Evolutionary conservation across 441 rosid genomes (phyloP), one percentile per base, ranked within the genome.

Genomic region (Sinapis alba): DNA sequence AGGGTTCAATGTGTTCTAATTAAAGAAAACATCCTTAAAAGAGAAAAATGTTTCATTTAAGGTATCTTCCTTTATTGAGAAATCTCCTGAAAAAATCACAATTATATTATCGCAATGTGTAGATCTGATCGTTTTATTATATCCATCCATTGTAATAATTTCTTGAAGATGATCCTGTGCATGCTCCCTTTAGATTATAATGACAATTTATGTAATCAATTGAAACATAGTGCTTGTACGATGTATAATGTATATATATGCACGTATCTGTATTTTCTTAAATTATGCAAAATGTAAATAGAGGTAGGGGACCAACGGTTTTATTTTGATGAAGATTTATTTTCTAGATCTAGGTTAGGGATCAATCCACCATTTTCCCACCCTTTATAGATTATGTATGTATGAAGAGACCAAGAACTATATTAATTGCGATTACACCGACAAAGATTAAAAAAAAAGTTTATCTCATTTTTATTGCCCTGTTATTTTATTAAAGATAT

Each of bases 21-120:
- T 43, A 62, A 78, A 68, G 71, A 72, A 61, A 72, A 78, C 78
- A 78, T 72, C 81, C 81, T 78, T 68, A 78, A 78, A 78, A 73
- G 74, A 73, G 54, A 67, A 67, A 77, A 67, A 67, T 68, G 77
- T 78, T 73, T 78, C 81, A 41, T 72, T 78, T 72, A 78, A 78
- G 81, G 81, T 72, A 78, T 78, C 78, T 72, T 78, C 73, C 73
- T 72, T 72, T 72, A 18, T 12, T 2, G 5, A 38, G 20, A 72
- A 50, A 72, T 53, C 69, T 19, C 65, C 65, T 72, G 78, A 66
- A 61, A 66, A 62, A 26, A 62, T 5, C 60, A 71, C 62, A 58
- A 72, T 66, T 72, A 67, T 72, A 20, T 61, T 72, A 36, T 60
- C 53, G 50, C 28, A 60, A 34, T 72, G 28, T 61, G 65, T 72